Base-by-base conservation (phyloP, 345 rosid genomes). In the Odontarrhena argentea region DNA sequence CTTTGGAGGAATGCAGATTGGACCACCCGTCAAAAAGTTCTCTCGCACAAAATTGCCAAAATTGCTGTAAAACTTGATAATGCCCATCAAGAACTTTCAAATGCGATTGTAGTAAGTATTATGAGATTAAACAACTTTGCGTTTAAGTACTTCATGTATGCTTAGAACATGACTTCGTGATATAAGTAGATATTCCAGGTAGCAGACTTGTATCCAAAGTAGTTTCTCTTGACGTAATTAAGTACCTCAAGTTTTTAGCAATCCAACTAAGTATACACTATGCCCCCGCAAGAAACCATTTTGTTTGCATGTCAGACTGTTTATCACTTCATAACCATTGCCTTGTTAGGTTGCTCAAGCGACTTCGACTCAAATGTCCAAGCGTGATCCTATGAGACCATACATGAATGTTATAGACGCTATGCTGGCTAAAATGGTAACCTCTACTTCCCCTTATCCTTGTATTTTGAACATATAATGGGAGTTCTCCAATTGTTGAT, bases 341-440 rank as follows among this genome's bases (percentile, higher is more conserved):
- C 54, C 71, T 74, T 55, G 51, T 56, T 78, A 95, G 99, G 94
- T 95, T 74, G 96, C 99, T 78, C 98, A 91, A 78, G 97, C 99
- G 59, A 95, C 99, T 64, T 95, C 99, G 43, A 91, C 87, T 63
- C 99, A 95, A 76, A 91, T 95, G 97, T 91, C 99, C 71, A 95
- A 87, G 84, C 97, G 96, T 37, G 99, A 95, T 80, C 96, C 98
- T 49, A 78, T 95, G 83, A 85, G 98, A 67, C 96, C 96, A 26
- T 91, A 85, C 85, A 95, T 95, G 99, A 78, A 85, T 80, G 92
- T 91, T 65, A 95, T 95, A 70, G 98, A 89, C 76, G 76, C 80
- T 55, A 91, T 95, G 99, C 82, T 89, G 50, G 65, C 81, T 65
- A 82, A 85, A 77, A 85, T 95, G 97, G 99, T 95, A 86, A 61